Evolutionary conservation across 2,329 filamentous ascomycete species (phyloP), one percentile per base, ranked within the genome.

Genomic region (Plectosphaerella plurivora): DNA sequence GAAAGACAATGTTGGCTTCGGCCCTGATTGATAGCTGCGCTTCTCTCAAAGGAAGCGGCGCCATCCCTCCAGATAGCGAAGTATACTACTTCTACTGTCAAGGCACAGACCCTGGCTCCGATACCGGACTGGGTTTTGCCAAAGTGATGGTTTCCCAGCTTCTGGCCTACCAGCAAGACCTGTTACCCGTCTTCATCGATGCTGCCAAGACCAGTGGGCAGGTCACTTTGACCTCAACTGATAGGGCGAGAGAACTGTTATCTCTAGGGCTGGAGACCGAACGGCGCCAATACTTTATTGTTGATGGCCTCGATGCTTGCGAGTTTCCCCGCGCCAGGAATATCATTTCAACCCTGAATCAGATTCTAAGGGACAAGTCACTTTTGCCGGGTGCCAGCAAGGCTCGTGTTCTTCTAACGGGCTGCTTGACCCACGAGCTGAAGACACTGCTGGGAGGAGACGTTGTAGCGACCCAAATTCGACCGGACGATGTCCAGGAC

Each of bases 281-380:
- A 36, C 33, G 52, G 10, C 60, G 59, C 2, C 58, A 67, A 10
- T 73, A 69, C 55, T 63, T 75, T 35, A 55, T 77, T 7, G 60
- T 77, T n/a, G 74, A 77, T 54, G 73, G 74, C 0, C 54, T 76
- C 14, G 73, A 76, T 47, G 73, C 76, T 52, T 73, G 70, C 49
- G 53, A 63, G 1, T n/a, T 47, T 4, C 25, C 49, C 1, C n/a
- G 41, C n/a, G 41, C 41, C 10, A 18, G 41, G n/a, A 20, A 12
- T n/a, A 18, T 44, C 5, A 5, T 44, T 3, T 44, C 41, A 7
- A 18, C 41, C 5, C 18, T 44, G n/a, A 44, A 20, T 10, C 41
- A 44, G 41, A 44, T 44, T 16, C 16, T 44, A n/a, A n/a, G 41
- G n/a, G 41, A 44, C 41, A 44, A 44, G 41, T 44, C 41, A 4